phyloP scores from a whole-genome alignment of 305 asterid species.

The Ajuga reptans region DNA sequence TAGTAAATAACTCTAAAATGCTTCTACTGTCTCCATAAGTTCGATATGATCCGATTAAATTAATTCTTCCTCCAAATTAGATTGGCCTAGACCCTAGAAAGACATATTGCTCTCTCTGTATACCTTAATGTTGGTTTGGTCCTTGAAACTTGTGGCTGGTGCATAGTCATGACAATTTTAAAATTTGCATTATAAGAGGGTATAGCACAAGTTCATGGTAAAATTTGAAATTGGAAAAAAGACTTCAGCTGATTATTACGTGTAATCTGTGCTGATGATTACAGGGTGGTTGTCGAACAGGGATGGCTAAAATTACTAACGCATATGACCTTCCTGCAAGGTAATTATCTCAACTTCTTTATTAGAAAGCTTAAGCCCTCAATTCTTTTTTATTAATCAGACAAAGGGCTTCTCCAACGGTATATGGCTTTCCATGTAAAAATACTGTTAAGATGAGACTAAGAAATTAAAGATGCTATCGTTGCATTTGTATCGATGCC shows the following conservation, averaged over 20 bases:
- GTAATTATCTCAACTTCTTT: conserved; percentile 30
- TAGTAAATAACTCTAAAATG: not conserved
- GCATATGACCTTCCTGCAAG: conserved; percentile 87
- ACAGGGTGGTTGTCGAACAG: conserved; percentile 93
- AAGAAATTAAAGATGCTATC: not conserved
- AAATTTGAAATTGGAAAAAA: not conserved
- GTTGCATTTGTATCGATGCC: conserved; percentile 1
- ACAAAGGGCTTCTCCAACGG: not conserved
- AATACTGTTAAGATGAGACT: not conserved
- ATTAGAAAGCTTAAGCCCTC: not conserved
- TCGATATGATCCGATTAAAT: not conserved
- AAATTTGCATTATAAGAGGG: not conserved
- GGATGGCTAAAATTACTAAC: conserved; percentile 81
- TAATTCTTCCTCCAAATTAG: not conserved
- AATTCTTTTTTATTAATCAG: conserved; percentile 12
- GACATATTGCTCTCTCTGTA: not conserved
- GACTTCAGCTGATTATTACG: conserved; percentile 3
- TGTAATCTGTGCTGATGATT: conserved; percentile 14
- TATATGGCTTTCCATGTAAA: not conserved
- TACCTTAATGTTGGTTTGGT: conserved; percentile 5
- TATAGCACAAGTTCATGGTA: not conserved
- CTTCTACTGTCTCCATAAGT: not conserved
- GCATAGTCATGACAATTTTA: not conserved
- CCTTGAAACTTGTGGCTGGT: not conserved
- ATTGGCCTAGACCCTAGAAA: conserved; percentile 4